These are phyloP conservation scores for Trichoderma sp. DNA, from an alignment of 2,329 filamentous ascomycete genomes.

Conservation along the genomic window DNA sequence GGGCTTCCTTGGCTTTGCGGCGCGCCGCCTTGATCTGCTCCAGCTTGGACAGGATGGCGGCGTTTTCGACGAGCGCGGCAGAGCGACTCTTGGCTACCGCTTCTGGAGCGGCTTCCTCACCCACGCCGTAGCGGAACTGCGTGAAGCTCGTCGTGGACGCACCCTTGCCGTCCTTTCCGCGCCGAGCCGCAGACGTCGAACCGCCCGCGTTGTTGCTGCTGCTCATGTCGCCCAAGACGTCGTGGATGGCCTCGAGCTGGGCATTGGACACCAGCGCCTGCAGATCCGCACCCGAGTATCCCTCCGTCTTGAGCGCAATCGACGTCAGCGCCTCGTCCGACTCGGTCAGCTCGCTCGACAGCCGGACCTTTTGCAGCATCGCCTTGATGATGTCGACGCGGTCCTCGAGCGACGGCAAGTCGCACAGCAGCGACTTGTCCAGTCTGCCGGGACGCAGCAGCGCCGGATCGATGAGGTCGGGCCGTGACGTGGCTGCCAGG, in stretches of 20 bases:
- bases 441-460: conserved; percentile 86
- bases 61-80: conserved; percentile 69
- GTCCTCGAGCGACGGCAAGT: conserved; percentile 79
- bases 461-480: conserved; percentile 94
- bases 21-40: conserved; percentile 74
- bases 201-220: conserved; percentile 50
- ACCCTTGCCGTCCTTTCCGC: conserved; percentile 42
- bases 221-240: conserved; percentile 67
- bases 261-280: conserved; percentile 96
- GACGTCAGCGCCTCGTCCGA: conserved; percentile 63
- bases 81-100: conserved; percentile 53
- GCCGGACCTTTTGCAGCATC: conserved; percentile 76
- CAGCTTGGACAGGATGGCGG: conserved; percentile 78
- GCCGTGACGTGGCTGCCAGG: conserved; percentile 87
- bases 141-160: conserved; percentile 61
- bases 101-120: conserved; percentile 48
- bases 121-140: conserved; percentile 80
- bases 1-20: conserved; percentile 47
- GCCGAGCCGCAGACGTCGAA: conserved; percentile 43
- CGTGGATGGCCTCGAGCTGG: conserved; percentile 95
- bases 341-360: conserved; percentile 66
- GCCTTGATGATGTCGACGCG: conserved; percentile 85
- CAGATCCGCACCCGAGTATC: conserved; percentile 91
- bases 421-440: conserved; percentile 91
- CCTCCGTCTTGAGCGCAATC: conserved; percentile 78